phyloP scores from a whole-genome alignment of 2,329 filamentous ascomycete genomes.

The Pseudocercospora ulei region DNA sequence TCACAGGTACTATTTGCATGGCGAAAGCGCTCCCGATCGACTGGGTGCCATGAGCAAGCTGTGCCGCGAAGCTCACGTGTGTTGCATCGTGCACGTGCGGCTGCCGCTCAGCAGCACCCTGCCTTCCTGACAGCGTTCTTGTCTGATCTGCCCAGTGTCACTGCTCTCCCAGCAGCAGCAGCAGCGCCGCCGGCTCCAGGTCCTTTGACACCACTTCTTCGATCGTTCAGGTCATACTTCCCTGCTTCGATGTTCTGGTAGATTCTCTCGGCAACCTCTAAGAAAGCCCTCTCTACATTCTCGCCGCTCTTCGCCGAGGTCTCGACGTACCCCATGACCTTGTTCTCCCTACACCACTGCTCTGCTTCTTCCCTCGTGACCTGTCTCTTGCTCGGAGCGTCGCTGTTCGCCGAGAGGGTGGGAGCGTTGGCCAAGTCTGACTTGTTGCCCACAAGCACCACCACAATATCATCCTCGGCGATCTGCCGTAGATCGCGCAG shows the following conservation, averaged over 20 bases:
- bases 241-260: conserved; percentile 95
- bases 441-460: conserved; percentile 94
- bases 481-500: conserved; percentile 88
- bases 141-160: conserved; percentile 41
- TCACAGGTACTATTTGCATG: no score
- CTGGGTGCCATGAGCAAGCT: neutral
- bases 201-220: conserved; percentile 79
- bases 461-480: conserved; percentile 84
- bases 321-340: conserved; percentile 87
- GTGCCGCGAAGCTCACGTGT: neutral
- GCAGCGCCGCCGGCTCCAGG: conserved; percentile 45
- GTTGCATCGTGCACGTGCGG: neutral
- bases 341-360: conserved; percentile 77
- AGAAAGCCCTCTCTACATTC: conserved; percentile 84
- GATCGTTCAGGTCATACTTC: conserved; percentile 86
- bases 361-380: conserved; percentile 76
- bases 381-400: conserved; percentile 56
- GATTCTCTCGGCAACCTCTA: conserved; percentile 88
- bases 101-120: conserved; percentile 23
- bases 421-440: conserved; percentile 58
- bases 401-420: conserved; percentile 31
- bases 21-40: no score
- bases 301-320: conserved; percentile 93
- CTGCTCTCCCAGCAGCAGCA: conserved; percentile 36
- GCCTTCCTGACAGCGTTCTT: conserved; percentile 29